Evolutionary conservation across 352 stramenopile genomes (phyloP).

Genomic region (Aphanomyces cochlioides): DNA sequence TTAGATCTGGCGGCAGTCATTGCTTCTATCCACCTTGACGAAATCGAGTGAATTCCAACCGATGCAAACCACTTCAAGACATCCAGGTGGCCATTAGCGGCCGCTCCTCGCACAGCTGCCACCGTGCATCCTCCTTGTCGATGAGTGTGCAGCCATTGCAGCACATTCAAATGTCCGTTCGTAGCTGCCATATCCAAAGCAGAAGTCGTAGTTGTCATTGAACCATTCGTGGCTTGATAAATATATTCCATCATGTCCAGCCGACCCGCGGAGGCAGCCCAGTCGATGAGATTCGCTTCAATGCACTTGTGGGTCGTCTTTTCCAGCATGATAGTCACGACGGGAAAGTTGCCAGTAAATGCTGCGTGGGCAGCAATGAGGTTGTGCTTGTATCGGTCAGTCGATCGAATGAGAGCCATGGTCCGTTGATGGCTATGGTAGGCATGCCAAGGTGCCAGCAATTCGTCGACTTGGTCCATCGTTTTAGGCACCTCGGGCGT

Average conservation of each 20-base stretch:
- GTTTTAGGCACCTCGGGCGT: not conserved
- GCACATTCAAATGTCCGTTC: not conserved
- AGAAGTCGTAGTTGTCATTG: not conserved
- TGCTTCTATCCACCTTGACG: too few relatives aligned
- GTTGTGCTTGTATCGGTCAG: not conserved
- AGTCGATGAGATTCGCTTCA: not conserved
- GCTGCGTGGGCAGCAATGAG: not conserved
- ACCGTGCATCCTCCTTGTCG: not conserved
- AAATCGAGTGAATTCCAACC: too few relatives aligned
- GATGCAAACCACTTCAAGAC: too few relatives aligned
- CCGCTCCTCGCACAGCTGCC: too few relatives aligned
- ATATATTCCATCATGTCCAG: conserved; percentile 1
- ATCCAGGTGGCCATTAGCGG: too few relatives aligned
- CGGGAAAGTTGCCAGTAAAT: not conserved
- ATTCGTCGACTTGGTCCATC: not conserved
- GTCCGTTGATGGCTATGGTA: not conserved
- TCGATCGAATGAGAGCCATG: not conserved
- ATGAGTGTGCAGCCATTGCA: not conserved
- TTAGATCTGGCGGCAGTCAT: too few relatives aligned
- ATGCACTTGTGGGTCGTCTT: not conserved
- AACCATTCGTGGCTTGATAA: not conserved
- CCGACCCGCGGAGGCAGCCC: not conserved
- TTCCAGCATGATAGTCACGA: not conserved
- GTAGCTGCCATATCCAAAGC: not conserved
- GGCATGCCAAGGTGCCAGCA: not conserved